Evolutionary conservation across 2,329 filamentous ascomycete species (phyloP), one percentile per base, ranked within the genome.

Genomic region (Aulographum hederae): DNA sequence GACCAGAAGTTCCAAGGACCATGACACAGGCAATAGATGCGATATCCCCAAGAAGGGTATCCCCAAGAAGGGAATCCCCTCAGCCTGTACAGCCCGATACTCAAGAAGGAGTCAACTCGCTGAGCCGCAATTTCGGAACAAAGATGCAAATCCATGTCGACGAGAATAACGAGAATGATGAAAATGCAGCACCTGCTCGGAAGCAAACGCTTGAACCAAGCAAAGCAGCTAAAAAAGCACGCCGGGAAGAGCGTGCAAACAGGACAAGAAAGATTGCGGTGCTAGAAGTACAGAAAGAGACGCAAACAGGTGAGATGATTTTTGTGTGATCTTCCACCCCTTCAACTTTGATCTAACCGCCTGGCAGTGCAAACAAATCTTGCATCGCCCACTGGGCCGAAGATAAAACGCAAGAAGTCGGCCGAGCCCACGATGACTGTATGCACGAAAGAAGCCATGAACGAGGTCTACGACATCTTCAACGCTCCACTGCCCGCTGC

Each of bases 391-490:
- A 79, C 79, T 0, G 70, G 74, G n/a, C 73, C 73, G 3, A 95
- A 91, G 52, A 65, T 86, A 34, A 78, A 75, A 63, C 80, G 80
- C 51, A 89, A 78, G 50, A 74, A 73, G 32, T 65, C 64, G 8
- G 57, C 63, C 21, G 86, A 95, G 52, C 80, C 85, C n/a, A 98
- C 89, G 2, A 94, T 98, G 85, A 98, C 89, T 1, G 70, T 98
- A 41, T 84, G 95, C 48, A 98, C 89, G 10, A 80, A 72, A 43
- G 86, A 89, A 40, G 89, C 89, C 4, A 94, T 86, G 38, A 85
- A 95, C 43, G 89, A 98, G 43, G 94, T 98, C 32, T 95, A 95
- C 46, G 84, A 84, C 35, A 81, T 98, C 30, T 98, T 95, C 56
- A 95, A 89, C 46, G 79, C 89, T 35, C 86, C 89, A 2, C 52